Base-by-base conservation (phyloP, 106 monocot species). In the Platanthera guangdongensis region DNA sequence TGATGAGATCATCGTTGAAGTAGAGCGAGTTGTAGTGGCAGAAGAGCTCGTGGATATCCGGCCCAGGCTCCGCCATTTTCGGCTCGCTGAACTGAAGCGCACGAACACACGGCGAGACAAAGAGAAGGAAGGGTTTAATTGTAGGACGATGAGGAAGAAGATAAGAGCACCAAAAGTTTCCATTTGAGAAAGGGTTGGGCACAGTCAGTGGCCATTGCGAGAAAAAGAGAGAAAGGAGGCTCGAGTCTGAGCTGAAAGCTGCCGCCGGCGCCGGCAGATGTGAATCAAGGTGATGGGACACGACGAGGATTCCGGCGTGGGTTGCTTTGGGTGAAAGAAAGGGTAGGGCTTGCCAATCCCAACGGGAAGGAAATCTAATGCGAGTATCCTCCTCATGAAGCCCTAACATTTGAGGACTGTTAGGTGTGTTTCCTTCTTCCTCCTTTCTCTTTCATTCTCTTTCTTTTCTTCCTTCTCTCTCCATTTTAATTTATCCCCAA, bases 21-120 rank as follows among this genome's bases (percentile, higher is more conserved):
- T 92, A 92, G 71, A 86, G 73, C 11, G 74, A 73, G 82, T 88
- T 87, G 82, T 92, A 92, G 77, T 86, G 75, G 79, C 69, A 67
- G 83, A 92, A 88, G 67, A 92, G 88, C 14, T 76, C 77, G 76
- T 81, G 69, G 45, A 92, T 81, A 74, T 92, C 92, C 13, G 85
- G 82, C 48, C 52, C 53, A 4, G 82, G 78, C 12, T 84, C 87
- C 60, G 52, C 45, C 74, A 75, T 75, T 51, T 21, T 21, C 72
- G 51, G 14, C 22, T 51, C 51, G 9, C 72, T 12, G 28, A 65
- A 65, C 72, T 32, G 28, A 65, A 65, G 18, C 62, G 9, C 30
- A 4, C 9, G 10, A 3, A 12, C 9, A 4, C 65, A 65, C 32
- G 32, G 32, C 28, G 65, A 65, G 21, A 51, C 1, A 22, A 72